A percentile compares a stretch with the other conserved stretches of the same genome.
Evolutionary conservation across 306 rosid species (phyloP).

Genomic region (Sindora glabra): DNA sequence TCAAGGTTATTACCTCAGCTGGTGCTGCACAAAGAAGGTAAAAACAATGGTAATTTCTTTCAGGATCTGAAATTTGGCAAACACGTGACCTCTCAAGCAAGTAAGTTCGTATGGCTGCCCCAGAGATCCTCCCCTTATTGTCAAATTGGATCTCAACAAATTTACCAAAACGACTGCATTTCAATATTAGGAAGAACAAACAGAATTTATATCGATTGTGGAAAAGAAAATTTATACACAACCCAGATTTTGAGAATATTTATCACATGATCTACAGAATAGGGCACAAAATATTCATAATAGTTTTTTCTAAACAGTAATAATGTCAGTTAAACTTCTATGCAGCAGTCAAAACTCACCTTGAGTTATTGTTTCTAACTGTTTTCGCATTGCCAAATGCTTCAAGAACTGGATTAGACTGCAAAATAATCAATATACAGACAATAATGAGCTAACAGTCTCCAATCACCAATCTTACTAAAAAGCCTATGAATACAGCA

Average conservation of each 20-base stretch:
- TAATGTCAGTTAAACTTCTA: constrained; percentile 3
- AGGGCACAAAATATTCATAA: too few relatives aligned
- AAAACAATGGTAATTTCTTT: constrained; percentile 98
- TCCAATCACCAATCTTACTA: too few relatives aligned
- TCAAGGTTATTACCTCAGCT: constrained; percentile 59
- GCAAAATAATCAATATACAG: constrained; percentile 31
- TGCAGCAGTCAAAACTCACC: constrained; percentile 45
- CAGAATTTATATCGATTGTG: too few relatives aligned
- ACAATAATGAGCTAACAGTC: constrained; percentile 27
- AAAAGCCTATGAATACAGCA: too few relatives aligned
- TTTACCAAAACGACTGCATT: constrained; percentile 99
- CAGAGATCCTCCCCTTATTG: constrained; percentile 97
- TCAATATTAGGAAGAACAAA: too few relatives aligned
- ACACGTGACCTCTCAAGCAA: constrained; percentile 99
- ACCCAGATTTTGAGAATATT: background rate
- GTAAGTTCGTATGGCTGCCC: constrained; percentile 93
- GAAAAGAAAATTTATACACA: constrained; percentile 17
- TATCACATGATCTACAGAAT: background rate
- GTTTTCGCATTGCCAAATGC: constrained; percentile 99
- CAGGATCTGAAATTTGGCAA: constrained; percentile 95
- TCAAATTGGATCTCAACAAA: constrained; percentile 99
- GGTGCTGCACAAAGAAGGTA: constrained; percentile 99
- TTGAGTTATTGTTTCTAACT: constrained; percentile 94
- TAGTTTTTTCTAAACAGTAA: constrained; percentile 7
- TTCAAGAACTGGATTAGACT: constrained; percentile 99